Evolutionary conservation across 1,284 basidiomycete genomes (phyloP).

Genomic region (Leccinum angustisporum): DNA sequence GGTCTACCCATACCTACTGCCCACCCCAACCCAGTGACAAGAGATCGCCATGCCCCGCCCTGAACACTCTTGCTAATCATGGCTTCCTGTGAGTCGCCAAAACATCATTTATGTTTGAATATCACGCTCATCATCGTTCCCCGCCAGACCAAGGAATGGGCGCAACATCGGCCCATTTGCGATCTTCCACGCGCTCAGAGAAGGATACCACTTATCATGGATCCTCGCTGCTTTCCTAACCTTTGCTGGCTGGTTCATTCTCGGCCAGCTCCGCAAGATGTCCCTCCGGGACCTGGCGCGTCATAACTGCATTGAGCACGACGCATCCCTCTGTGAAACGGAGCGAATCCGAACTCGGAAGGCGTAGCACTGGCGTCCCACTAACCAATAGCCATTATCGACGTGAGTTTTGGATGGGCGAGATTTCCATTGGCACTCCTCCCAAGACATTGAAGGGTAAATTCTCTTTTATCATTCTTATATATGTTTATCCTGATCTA

Average conservation of each 20-base stretch:
- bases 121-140: not conserved
- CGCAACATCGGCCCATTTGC: constrained; percentile 27
- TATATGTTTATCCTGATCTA: too few species aligned
- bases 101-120: not conserved
- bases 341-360: too few species aligned
- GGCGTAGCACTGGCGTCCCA: too few species aligned
- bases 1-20: constrained; percentile 23
- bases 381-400: too few species aligned
- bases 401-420: too few species aligned
- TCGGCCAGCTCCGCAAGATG: constrained; percentile 29
- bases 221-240: constrained; percentile 35
- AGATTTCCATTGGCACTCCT: too few species aligned
- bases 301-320: constrained; percentile 41
- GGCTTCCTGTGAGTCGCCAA: constrained; percentile 39
- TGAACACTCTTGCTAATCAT: constrained; percentile 48
- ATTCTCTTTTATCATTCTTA: too few species aligned
- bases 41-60: constrained; percentile 51
- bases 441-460: too few species aligned
- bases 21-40: constrained; percentile 27
- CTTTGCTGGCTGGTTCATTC: constrained; percentile 32
- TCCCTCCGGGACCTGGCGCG: constrained; percentile 43
- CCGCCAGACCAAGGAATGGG: constrained; percentile 37
- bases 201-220: constrained; percentile 38
- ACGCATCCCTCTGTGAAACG: constrained; percentile 28
- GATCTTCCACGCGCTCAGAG: constrained; percentile 33